These are phyloP conservation scores for Cryptococcus wingfieldii DNA, from an alignment of 1,284 basidiomycete genomes.

Conservation along the genomic window DNA sequence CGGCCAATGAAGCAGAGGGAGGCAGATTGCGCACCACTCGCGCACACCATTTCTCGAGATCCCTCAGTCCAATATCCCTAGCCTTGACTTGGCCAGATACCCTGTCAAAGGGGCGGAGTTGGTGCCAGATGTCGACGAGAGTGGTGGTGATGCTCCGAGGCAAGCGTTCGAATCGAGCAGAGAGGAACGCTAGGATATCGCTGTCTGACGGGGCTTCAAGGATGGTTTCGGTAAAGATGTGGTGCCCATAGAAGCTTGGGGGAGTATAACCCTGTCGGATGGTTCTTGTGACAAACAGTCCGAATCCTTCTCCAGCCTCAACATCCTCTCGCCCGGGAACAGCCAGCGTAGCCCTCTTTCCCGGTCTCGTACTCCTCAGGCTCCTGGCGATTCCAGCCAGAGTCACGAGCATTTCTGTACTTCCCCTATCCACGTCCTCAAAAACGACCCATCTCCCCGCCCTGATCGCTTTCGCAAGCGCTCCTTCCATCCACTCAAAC, in stretches of 20 bases:
- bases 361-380: slow-evolving; percentile 59
- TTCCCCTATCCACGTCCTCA: slow-evolving; percentile 86
- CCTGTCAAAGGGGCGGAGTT: slow-evolving; percentile 39
- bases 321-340: slow-evolving; percentile 67
- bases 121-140: slow-evolving; percentile 41
- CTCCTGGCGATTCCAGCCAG: slow-evolving; percentile 79
- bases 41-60: slow-evolving; percentile 81
- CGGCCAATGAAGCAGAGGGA: slow-evolving; percentile 20
- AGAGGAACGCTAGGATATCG: slow-evolving; percentile 68
- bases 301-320: slow-evolving; percentile 67
- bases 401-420: slow-evolving; percentile 77
- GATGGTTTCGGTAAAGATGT: slow-evolving; percentile 71
- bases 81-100: slow-evolving; percentile 45
- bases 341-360: slow-evolving; percentile 64
- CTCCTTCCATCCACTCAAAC: slow-evolving; percentile 96
- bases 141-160: slow-evolving; percentile 49
- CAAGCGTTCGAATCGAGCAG: slow-evolving; percentile 62
- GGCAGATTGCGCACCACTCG: slow-evolving; percentile 66
- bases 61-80: slow-evolving; percentile 66
- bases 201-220: slow-evolving; percentile 59
- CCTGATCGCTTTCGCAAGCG: slow-evolving; percentile 82
- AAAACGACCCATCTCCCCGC: slow-evolving; percentile 92
- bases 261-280: slow-evolving; percentile 46
- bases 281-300: slow-evolving; percentile 76
- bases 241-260: slow-evolving; percentile 72